phyloP scores from a whole-genome alignment of 78 protist species.

The Dictyostelium intermedium region DNA sequence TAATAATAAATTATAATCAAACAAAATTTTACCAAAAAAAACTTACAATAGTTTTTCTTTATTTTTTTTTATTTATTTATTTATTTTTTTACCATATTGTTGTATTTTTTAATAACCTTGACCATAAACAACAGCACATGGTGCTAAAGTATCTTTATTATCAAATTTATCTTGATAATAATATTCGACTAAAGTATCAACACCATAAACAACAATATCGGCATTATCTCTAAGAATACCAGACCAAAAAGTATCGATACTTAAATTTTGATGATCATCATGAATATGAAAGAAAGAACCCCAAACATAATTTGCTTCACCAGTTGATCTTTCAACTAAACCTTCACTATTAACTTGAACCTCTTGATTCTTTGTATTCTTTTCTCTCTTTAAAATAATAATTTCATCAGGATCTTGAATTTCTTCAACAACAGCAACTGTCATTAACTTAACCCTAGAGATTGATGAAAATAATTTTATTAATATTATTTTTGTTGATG shows the following conservation, averaged over 20 bases:
- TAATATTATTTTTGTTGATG: too few relatives aligned
- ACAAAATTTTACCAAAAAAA: too few relatives aligned
- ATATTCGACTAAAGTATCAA: slow-evolving; percentile 51
- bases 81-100: too few relatives aligned
- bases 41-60: too few relatives aligned
- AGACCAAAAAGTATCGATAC: slow-evolving; percentile 49
- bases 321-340: neutral
- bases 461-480: too few relatives aligned
- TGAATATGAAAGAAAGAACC: slow-evolving; percentile 58
- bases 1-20: neutral
- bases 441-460: slow-evolving; percentile 50
- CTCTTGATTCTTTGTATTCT: neutral
- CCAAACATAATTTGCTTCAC: slow-evolving; percentile 31
- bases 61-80: too few relatives aligned
- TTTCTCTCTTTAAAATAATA: neutral
- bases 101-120: neutral
- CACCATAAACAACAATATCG: slow-evolving; percentile 24
- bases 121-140: slow-evolving; percentile 58
- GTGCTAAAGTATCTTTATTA: neutral
- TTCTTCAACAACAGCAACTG: slow-evolving; percentile 67
- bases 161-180: slow-evolving; percentile 41
- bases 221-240: slow-evolving; percentile 22
- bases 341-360: neutral
- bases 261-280: neutral
- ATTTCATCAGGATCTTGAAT: slow-evolving; percentile 52